Conservation (phyloP, 2,329 filamentous ascomycete genomes). For the Zymoseptoria passerinii region DNA sequence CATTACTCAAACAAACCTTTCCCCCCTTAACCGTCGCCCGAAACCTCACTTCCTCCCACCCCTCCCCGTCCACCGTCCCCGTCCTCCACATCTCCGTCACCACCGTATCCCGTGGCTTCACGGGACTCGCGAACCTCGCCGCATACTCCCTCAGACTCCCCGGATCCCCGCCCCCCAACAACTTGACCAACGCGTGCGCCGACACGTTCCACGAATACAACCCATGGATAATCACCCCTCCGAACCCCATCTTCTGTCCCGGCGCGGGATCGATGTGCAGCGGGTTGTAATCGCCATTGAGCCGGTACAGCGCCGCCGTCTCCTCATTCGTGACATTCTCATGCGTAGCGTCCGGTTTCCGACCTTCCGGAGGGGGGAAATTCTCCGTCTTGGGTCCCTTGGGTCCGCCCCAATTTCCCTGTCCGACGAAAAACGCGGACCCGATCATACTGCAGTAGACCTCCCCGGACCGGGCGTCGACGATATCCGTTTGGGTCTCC, state of each 20-base stretch:
- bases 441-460: slow-evolving; percentile 62
- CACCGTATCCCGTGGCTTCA: slow-evolving; percentile 74
- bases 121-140: slow-evolving; percentile 77
- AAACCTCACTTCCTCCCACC: slow-evolving; percentile 78
- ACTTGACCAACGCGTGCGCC: slow-evolving; percentile 62
- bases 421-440: slow-evolving; percentile 70
- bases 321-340: slow-evolving; percentile 62
- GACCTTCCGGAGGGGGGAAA: slow-evolving; percentile 67
- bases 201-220: slow-evolving; percentile 66
- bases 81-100: slow-evolving; percentile 74
- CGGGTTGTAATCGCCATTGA: slow-evolving; percentile 93
- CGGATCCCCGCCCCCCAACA: slow-evolving; percentile 67
- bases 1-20: slow-evolving; percentile 82
- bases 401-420: slow-evolving; percentile 79
- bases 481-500: slow-evolving; percentile 68
- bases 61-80: slow-evolving; percentile 54
- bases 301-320: slow-evolving; percentile 67
- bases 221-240: slow-evolving; percentile 81
- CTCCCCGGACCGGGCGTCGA: slow-evolving; percentile 60
- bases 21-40: slow-evolving; percentile 70
- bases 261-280: slow-evolving; percentile 74
- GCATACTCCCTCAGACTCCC: slow-evolving; percentile 81
- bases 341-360: slow-evolving; percentile 61
- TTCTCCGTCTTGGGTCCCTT: slow-evolving; percentile 72
- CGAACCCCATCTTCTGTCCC: slow-evolving; percentile 82